A percentile compares a stretch with the other conserved stretches of the same genome.
Conservation (phyloP, 148 eudicot species). For the Cornus suecica region DNA sequence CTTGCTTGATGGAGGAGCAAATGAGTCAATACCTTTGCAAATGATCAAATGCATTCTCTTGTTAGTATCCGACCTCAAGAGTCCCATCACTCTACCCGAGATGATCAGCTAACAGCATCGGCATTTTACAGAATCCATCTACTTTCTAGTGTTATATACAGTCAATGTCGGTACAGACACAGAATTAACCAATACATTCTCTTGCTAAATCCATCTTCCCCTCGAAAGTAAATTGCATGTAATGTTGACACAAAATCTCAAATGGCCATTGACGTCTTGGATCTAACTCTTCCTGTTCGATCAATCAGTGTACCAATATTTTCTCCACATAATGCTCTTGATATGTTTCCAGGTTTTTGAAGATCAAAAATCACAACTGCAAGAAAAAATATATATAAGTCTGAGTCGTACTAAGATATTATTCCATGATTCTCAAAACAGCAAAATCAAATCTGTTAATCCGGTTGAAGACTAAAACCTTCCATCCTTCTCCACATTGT, state of each 20-base stretch:
- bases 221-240: background rate
- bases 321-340: constrained; percentile 88
- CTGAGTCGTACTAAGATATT: background rate
- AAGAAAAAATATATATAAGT: constrained; percentile 7
- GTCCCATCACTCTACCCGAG: no score
- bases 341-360: constrained; percentile 85
- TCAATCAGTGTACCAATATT: constrained; percentile 83
- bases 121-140: background rate
- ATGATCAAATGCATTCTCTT: no score
- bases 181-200: background rate
- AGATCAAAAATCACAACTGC: constrained; percentile 86
- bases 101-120: background rate
- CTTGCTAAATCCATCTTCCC: background rate
- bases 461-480: background rate
- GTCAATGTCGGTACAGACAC: no score
- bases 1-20: background rate
- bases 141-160: constrained; percentile 5
- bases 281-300: constrained; percentile 58
- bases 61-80: no score
- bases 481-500: background rate
- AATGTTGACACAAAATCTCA: no score
- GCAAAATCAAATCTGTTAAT: background rate
- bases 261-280: background rate
- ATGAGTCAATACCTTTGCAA: background rate
- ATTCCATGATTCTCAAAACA: no score